Evolutionary conservation across 2,329 filamentous ascomycete species (phyloP).

Genomic region (Coniochaeta sp.): DNA sequence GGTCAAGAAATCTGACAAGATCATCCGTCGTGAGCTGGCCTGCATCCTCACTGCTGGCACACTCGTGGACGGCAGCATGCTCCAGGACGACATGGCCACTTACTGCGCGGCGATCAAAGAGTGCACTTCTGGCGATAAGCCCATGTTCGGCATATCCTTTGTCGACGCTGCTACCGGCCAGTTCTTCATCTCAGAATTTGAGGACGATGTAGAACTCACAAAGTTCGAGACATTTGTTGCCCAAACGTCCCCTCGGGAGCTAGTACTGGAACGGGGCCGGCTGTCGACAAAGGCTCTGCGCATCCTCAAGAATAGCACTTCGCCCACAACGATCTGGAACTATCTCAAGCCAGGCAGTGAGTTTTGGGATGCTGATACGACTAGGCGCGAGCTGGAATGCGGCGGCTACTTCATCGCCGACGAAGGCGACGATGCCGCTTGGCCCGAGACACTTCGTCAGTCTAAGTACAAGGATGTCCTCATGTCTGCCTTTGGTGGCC

Average conservation of each 20-base stretch:
- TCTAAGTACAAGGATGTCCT: slow-evolving; percentile 70
- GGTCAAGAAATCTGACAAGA: slow-evolving; percentile 73
- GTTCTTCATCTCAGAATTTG: slow-evolving; percentile 87
- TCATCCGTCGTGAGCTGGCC: slow-evolving; percentile 84
- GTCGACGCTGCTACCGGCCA: slow-evolving; percentile 94
- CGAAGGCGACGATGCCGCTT: slow-evolving; percentile 49
- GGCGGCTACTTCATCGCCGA: slow-evolving; percentile 68
- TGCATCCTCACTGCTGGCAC: slow-evolving; percentile 90
- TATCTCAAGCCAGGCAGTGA: slow-evolving; percentile 79
- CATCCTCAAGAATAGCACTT: slow-evolving; percentile 93
- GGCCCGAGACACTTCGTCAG: slow-evolving; percentile 69
- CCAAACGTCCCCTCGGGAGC: slow-evolving; percentile 80
- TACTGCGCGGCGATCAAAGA: slow-evolving; percentile 96
- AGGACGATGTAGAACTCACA: slow-evolving; percentile 87
- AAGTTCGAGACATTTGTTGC: slow-evolving; percentile 97
- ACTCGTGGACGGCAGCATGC: slow-evolving; percentile 90
- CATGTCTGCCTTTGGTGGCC: slow-evolving; percentile 86
- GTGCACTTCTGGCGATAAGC: slow-evolving; percentile 61
- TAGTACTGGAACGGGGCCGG: slow-evolving; percentile 80
- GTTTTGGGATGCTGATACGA: slow-evolving; percentile 83
- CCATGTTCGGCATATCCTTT: slow-evolving; percentile 86
- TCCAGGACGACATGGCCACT: slow-evolving; percentile 95
- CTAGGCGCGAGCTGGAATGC: slow-evolving; percentile 71
- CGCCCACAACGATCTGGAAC: slow-evolving; percentile 92
- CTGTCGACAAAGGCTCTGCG: slow-evolving; percentile 84